Evolutionary conservation across 2,329 filamentous ascomycete genomes (phyloP).

Genomic region (Venturia carpophila): DNA sequence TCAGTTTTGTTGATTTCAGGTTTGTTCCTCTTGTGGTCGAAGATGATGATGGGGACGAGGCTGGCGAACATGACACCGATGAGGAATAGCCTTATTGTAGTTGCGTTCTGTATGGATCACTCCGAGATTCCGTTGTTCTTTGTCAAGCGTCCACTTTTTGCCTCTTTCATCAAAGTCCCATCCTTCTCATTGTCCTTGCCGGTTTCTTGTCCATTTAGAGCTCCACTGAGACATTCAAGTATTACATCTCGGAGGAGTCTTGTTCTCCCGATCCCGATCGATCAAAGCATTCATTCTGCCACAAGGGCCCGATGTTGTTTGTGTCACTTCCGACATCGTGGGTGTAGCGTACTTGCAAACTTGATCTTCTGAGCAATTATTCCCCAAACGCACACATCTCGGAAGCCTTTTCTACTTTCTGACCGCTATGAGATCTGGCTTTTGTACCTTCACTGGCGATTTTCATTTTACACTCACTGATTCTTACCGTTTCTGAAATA

Average conservation of each 20-base stretch:
- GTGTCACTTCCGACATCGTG: not conserved
- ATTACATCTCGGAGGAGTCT: not conserved
- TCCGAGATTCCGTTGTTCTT: not conserved
- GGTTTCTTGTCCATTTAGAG: not conserved
- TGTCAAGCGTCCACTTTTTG: not conserved
- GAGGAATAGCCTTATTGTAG: not conserved
- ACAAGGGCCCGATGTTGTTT: not conserved
- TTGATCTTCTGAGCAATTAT: not conserved
- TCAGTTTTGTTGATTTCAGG: conserved; percentile 74
- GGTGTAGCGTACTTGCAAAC: not conserved
- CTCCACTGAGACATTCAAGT: not conserved
- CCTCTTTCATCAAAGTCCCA: not conserved
- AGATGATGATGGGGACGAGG: conserved; percentile 32
- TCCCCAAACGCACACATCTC: not conserved
- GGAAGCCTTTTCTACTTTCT: not conserved
- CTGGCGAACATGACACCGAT: conserved; percentile 7
- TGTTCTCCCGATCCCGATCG: not conserved
- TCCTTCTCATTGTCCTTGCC: not conserved
- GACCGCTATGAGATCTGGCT: not conserved
- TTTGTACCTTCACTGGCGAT: not conserved
- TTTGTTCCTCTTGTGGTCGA: conserved; percentile 67
- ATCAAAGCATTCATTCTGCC: not conserved
- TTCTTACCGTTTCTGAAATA: not conserved
- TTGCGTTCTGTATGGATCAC: not conserved
- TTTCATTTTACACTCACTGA: not conserved